Evolutionary conservation across 139 green algal genomes (phyloP).

Genomic region (Asterochloris sp.): DNA sequence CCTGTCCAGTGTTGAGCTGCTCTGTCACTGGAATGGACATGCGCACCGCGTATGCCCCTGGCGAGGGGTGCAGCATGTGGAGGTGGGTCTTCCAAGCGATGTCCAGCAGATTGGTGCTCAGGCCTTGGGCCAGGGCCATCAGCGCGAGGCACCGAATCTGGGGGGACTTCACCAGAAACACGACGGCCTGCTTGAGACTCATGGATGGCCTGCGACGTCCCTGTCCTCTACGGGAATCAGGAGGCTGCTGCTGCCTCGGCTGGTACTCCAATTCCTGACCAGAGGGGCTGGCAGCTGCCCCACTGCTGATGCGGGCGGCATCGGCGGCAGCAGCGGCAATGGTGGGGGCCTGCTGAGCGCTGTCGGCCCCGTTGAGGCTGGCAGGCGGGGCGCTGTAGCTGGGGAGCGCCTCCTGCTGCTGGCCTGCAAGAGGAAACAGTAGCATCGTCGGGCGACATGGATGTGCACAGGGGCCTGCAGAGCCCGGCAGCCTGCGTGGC

Average conservation of each 20-base stretch:
- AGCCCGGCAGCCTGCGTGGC: too few relatives aligned
- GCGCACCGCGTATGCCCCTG: slow-evolving; percentile 67
- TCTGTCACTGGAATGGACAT: too few relatives aligned
- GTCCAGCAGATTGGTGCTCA: slow-evolving; percentile 88
- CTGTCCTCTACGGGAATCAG: background rate
- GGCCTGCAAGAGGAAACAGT: too few relatives aligned
- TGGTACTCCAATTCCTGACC: too few relatives aligned
- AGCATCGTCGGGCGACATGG: too few relatives aligned
- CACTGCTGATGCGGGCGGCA: background rate
- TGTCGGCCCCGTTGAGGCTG: background rate
- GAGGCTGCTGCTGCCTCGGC: too few relatives aligned
- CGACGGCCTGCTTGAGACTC: slow-evolving; percentile 33
- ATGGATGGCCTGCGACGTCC: background rate
- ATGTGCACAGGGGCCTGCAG: too few relatives aligned
- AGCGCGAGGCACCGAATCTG: slow-evolving; percentile 87
- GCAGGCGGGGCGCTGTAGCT: too few relatives aligned
- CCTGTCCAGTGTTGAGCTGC: too few relatives aligned
- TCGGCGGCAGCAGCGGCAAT: background rate
- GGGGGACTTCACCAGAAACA: slow-evolving; percentile 55
- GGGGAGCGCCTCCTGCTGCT: too few relatives aligned
- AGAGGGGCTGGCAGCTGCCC: background rate
- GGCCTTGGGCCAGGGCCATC: slow-evolving; percentile 84
- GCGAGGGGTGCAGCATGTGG: slow-evolving; percentile 73
- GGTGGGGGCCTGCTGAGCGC: background rate
- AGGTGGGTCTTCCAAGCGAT: slow-evolving; percentile 93